Conservation (phyloP, 768 basidiomycete genomes). For the Macrolepiota dolichaula region DNA sequence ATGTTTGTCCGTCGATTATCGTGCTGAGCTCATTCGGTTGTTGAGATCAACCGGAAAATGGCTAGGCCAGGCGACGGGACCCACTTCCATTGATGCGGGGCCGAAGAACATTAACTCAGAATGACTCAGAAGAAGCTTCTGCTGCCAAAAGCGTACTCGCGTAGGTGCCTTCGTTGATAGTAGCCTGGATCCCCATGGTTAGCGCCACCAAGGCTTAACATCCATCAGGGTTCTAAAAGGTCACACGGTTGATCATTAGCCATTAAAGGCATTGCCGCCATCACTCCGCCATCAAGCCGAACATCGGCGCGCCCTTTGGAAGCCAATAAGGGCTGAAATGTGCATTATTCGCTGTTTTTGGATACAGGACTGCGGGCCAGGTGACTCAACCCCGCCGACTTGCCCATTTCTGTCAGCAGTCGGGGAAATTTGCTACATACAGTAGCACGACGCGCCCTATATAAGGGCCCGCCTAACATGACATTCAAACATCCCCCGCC, state of each 20-base stretch:
- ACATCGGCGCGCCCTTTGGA: neutral
- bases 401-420: neutral
- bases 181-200: neutral
- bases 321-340: neutral
- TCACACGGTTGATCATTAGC: neutral
- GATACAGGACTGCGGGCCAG: neutral
- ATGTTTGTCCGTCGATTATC: neutral
- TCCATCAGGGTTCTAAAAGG: neutral
- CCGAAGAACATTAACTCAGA: neutral
- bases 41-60: neutral
- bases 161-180: neutral
- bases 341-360: neutral
- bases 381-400: slow-evolving; percentile 2
- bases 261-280: neutral
- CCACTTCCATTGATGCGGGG: neutral
- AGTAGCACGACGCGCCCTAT: neutral
- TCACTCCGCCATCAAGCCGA: neutral
- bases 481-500: neutral
- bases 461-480: neutral
- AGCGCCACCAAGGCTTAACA: slow-evolving; percentile 1
- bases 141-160: neutral
- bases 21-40: neutral
- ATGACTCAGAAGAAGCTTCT: neutral
- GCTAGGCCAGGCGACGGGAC: neutral
- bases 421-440: neutral